A percentile compares a stretch with the other conserved stretches of the same genome.
Evolutionary conservation across 352 stramenopile genomes (phyloP).

Genomic region (Globisporangium iwayamae): DNA sequence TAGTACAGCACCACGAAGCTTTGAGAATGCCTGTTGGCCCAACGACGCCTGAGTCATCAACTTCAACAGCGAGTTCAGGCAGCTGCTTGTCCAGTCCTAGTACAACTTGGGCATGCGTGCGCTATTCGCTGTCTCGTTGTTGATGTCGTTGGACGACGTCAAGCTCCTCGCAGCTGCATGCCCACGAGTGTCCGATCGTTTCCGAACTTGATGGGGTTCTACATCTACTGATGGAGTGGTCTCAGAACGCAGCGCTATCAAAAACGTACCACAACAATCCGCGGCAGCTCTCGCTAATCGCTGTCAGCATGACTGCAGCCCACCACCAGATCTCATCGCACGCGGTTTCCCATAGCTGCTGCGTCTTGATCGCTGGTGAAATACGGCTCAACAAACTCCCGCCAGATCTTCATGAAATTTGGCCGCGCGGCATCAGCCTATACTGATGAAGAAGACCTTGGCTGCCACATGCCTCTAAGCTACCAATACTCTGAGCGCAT

Average conservation of each 20-base stretch:
- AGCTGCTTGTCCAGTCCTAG: constrained; percentile 12
- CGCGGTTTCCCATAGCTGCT: constrained; percentile 4
- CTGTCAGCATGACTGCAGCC: not conserved
- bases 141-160: constrained; percentile 12
- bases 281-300: not conserved
- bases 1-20: not conserved
- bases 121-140: constrained; percentile 4
- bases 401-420: constrained; percentile 7
- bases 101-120: constrained; percentile 1
- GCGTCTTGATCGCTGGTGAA: not conserved
- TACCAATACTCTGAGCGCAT: too few species aligned
- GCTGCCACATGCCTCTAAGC: too few species aligned
- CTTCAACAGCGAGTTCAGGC: constrained; percentile 13
- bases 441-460: not conserved
- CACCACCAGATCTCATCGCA: constrained; percentile 2
- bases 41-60: constrained; percentile 5
- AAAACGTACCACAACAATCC: not conserved
- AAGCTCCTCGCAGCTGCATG: constrained; percentile 12
- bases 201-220: not conserved
- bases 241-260: not conserved
- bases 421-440: not conserved
- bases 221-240: constrained; percentile 11
- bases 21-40: not conserved
- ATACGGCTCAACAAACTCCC: not conserved
- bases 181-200: constrained; percentile 5